Evolutionary conservation across 768 basidiomycete species (phyloP), one percentile per base, ranked within the genome.

Genomic region (Kwoniella bestiolae): DNA sequence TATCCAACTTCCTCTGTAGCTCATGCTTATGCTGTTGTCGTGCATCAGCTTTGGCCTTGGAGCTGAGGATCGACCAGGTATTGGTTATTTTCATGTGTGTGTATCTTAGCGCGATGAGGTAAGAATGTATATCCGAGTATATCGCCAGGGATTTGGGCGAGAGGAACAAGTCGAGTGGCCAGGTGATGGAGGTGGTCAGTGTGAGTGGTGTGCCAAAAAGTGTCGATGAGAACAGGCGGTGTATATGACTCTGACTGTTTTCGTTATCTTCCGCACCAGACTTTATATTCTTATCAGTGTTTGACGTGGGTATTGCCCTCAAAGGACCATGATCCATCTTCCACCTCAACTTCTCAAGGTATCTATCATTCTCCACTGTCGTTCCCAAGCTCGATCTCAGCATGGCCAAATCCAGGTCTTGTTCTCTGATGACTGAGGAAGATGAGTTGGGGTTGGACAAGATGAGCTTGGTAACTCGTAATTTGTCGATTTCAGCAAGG

Each of bases 121-220:
- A 94, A 3, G 89, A 85, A 82, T 93, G 92, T 51, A 95, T 81
- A 18, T 86, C 85, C 2, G 87, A 87, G 73, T 96, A 95, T 35
- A 87, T 85, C 18, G 86, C 83, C 21, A 94, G 83, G 71, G 92
- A 91, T 0, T 87, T 83, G 23, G 88, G 83, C 57, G 91, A 87
- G 25, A 96, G 86, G 82, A 95, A 94, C 50, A 95, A 86, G 77
- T 94, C 91, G 45, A 95, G 84, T 0, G 93, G 93, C 92, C 92
- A 96, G 0, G 88, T 82, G 25, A 93, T 87, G 18, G 80, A 83
- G 78, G 91, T 94, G 5, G 85, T 85, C 21, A 95, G 84, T 1
- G 84, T 81, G 31, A 93, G 82, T 0, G 90, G 87, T 0, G 90
- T 91, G 16, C 93, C 93, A 41, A 96, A 86, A 3, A 95, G 84